These are phyloP conservation scores for Salix caprea DNA, from an alignment of 345 rosid genomes.

Conservation along the genomic window DNA sequence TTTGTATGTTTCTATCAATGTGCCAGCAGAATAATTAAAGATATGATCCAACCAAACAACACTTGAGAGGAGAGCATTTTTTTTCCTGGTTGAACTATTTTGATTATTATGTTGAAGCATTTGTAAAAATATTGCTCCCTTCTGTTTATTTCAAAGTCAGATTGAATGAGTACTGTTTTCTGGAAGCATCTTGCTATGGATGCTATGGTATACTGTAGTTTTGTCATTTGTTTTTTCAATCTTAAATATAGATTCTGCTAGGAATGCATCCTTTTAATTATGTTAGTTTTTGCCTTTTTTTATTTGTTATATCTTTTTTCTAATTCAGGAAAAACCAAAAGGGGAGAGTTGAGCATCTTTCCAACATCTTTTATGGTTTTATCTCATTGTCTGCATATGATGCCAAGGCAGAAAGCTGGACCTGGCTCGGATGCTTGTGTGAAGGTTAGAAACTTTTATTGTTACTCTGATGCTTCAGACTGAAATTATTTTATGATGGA, in stretches of 20 bases:
- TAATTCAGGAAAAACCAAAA: slow-evolving; percentile 76
- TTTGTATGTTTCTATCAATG: not conserved
- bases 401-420: slow-evolving; percentile 72
- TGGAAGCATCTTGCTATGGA: not conserved
- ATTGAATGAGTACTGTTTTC: not conserved
- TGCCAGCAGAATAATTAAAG: not conserved
- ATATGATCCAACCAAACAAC: not conserved
- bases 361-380: slow-evolving; percentile 55
- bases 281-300: not conserved
- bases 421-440: slow-evolving; percentile 40
- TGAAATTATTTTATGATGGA: slow-evolving; percentile 2
- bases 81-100: not conserved
- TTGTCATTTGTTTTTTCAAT: not conserved
- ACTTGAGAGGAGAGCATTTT: not conserved
- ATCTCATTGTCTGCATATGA: slow-evolving; percentile 95
- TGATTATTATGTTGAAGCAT: not conserved
- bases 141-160: not conserved
- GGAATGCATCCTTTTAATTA: not conserved
- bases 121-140: not conserved
- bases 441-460: slow-evolving; percentile 38
- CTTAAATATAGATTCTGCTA: not conserved
- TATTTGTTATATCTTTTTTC: not conserved
- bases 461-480: not conserved
- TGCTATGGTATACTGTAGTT: not conserved
- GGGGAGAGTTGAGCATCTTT: slow-evolving; percentile 87